Percentiles rank a stretch among this genome's conserved stretches.
Evolutionary conservation across 2,329 filamentous ascomycete species (phyloP).

Genomic region (Microdochium bolleyi): DNA sequence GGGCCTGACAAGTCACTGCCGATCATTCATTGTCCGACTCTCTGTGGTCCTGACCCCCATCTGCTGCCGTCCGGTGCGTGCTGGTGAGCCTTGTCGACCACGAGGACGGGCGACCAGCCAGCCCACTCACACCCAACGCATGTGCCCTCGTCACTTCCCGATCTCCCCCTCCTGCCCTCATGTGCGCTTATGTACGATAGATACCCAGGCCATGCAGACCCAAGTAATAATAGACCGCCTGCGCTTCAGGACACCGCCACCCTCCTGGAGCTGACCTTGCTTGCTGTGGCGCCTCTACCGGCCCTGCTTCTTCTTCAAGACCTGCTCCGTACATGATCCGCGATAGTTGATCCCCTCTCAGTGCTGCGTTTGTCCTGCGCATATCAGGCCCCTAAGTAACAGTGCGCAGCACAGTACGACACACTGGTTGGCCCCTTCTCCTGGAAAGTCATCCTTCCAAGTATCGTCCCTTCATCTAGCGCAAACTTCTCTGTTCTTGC

Average conservation of each 20-base stretch:
- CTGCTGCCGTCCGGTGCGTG: background rate
- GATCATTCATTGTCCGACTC: background rate
- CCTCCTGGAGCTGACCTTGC: too few species aligned
- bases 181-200: background rate
- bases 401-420: background rate
- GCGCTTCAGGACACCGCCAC: too few species aligned
- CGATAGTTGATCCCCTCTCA: too few species aligned
- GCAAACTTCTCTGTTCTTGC: background rate
- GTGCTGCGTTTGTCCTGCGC: too few species aligned
- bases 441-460: background rate
- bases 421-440: background rate
- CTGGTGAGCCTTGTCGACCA: background rate
- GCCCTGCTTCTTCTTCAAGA: too few species aligned
- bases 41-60: background rate
- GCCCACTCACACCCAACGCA: background rate
- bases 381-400: background rate
- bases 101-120: background rate
- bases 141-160: background rate
- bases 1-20: background rate
- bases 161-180: background rate
- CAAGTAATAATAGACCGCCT: too few species aligned
- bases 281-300: too few species aligned
- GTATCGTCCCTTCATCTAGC: background rate
- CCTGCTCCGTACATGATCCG: too few species aligned
- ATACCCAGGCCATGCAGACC: too few species aligned